A percentile compares a stretch with the other conserved stretches of the same genome.
These are phyloP conservation scores for Firmiana major DNA, from an alignment of 345 rosid species.

Conservation along the genomic window DNA sequence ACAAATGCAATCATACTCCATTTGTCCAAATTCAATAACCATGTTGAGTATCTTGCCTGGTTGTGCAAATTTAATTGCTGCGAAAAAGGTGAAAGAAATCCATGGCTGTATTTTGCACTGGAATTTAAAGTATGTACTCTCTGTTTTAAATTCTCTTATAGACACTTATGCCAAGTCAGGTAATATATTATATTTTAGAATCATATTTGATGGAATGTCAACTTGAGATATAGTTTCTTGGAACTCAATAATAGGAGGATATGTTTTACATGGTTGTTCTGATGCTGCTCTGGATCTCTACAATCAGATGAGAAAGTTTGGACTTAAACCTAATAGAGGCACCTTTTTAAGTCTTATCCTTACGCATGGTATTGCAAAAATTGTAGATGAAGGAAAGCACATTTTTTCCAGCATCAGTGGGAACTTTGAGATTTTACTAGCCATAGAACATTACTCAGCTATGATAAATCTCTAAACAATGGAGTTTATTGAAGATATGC, in stretches of 20 bases:
- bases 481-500: constrained; percentile 63
- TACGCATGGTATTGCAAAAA: constrained; percentile 58
- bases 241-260: constrained; percentile 67
- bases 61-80: constrained; percentile 57
- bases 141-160: constrained; percentile 63
- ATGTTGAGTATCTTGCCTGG: constrained; percentile 77
- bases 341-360: constrained; percentile 61
- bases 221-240: constrained; percentile 62
- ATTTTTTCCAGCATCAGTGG: constrained; percentile 55
- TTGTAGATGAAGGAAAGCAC: constrained; percentile 56
- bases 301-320: constrained; percentile 50
- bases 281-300: constrained; percentile 55
- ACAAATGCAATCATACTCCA: constrained; percentile 53
- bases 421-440: constrained; percentile 60
- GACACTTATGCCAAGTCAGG: constrained; percentile 78
- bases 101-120: constrained; percentile 61
- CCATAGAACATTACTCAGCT: constrained; percentile 68
- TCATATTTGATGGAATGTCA: constrained; percentile 48
- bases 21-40: too few relatives aligned
- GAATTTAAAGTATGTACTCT: constrained; percentile 46
- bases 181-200: constrained; percentile 54
- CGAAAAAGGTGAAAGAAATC: constrained; percentile 71
- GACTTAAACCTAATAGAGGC: constrained; percentile 66
- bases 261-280: constrained; percentile 54
- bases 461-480: constrained; percentile 67